Conservation (phyloP, 345 rosid genomes). For the Psidium guajava region DNA sequence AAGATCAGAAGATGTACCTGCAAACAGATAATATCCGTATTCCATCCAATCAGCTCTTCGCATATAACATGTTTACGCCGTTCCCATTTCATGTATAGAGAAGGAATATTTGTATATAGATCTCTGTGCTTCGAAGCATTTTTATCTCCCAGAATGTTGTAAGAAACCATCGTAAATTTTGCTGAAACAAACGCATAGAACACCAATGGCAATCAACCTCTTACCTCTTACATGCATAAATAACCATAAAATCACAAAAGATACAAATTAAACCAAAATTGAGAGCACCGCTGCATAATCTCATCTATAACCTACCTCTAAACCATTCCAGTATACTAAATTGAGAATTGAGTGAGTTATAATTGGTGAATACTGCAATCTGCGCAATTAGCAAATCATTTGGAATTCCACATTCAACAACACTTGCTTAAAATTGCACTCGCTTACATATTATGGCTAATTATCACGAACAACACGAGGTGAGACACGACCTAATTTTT, state of each 20-base stretch:
- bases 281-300: neutral
- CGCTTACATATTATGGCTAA: neutral
- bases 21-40: constrained; percentile 64
- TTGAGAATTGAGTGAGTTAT: neutral
- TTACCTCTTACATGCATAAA: neutral
- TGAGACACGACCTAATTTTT: neutral
- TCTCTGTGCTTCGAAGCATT: constrained; percentile 56
- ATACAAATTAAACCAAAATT: neutral
- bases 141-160: constrained; percentile 67
- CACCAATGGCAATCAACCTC: neutral
- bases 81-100: constrained; percentile 46
- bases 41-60: constrained; percentile 42
- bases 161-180: constrained; percentile 52
- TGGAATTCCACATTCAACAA: neutral
- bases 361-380: neutral
- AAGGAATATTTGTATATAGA: constrained; percentile 51
- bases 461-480: neutral
- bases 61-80: constrained; percentile 55
- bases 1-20: constrained; percentile 28
- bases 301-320: neutral
- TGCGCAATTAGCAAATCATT: neutral
- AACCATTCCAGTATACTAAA: neutral
- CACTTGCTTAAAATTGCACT: neutral
- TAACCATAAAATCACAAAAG: neutral
- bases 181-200: constrained; percentile 10